A percentile compares a stretch with the other conserved stretches of the same genome.
These are phyloP conservation scores for Podospora australis DNA, from an alignment of 495 filamentous ascomycete species.

Conservation along the genomic window DNA sequence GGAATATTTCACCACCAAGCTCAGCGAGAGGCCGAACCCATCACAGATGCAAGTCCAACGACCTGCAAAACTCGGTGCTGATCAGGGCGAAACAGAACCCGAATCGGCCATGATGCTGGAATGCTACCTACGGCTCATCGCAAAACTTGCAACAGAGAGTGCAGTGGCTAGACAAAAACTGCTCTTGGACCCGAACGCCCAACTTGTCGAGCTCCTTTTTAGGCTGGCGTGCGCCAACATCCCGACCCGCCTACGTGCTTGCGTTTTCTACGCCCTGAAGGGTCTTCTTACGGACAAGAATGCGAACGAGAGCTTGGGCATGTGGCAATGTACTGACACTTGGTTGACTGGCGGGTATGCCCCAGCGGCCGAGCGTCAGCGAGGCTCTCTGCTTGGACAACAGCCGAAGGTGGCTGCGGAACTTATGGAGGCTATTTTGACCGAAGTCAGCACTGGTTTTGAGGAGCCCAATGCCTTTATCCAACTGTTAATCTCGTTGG, in stretches of 20 bases:
- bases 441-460: slow-evolving; percentile 59
- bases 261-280: slow-evolving; percentile 61
- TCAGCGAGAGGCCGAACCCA: slow-evolving; percentile 55
- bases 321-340: slow-evolving; percentile 66
- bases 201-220: slow-evolving; percentile 60
- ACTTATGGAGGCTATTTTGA: slow-evolving; percentile 49
- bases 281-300: slow-evolving; percentile 63
- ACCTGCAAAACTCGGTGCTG: slow-evolving; percentile 47
- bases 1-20: slow-evolving; percentile 61
- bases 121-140: slow-evolving; percentile 80
- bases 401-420: slow-evolving; percentile 33
- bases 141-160: slow-evolving; percentile 67
- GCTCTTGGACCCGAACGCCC: slow-evolving; percentile 54
- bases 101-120: slow-evolving; percentile 90
- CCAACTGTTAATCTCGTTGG: slow-evolving; percentile 59
- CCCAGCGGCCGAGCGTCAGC: slow-evolving; percentile 27
- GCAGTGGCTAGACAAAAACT: slow-evolving; percentile 61
- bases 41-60: slow-evolving; percentile 52
- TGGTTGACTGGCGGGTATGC: slow-evolving; percentile 57
- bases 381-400: slow-evolving; percentile 28
- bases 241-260: slow-evolving; percentile 67
- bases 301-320: slow-evolving; percentile 48
- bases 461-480: slow-evolving; percentile 81
- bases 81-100: slow-evolving; percentile 62
- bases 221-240: slow-evolving; percentile 62